phyloP scores from a whole-genome alignment of 2,329 filamentous ascomycete genomes.

The Alternaria sp. region DNA sequence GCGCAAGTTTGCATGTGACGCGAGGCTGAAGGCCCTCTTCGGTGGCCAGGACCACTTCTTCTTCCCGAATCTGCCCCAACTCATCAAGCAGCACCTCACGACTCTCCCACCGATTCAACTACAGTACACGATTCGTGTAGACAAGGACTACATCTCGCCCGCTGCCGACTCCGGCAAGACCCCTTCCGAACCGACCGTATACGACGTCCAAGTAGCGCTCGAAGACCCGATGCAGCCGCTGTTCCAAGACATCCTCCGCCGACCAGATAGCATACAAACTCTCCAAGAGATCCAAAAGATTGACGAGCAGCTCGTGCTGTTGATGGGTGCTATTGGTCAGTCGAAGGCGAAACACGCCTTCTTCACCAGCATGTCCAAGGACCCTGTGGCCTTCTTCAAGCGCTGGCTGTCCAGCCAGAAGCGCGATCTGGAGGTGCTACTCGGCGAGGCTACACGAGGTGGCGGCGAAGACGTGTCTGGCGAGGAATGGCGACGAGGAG shows the following conservation, averaged over 20 bases:
- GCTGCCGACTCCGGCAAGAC: slow-evolving; percentile 74
- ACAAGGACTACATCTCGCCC: slow-evolving; percentile 60
- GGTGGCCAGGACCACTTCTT: slow-evolving; percentile 73
- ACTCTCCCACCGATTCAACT: slow-evolving; percentile 83
- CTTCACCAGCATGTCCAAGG: slow-evolving; percentile 76
- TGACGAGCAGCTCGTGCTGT: slow-evolving; percentile 83
- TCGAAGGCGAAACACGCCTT: slow-evolving; percentile 92
- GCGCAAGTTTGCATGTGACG: slow-evolving; percentile 88
- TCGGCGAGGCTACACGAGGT: slow-evolving; percentile 76
- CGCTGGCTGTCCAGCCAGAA: slow-evolving; percentile 93
- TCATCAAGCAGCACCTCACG: slow-evolving; percentile 77
- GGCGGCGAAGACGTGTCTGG: slow-evolving; percentile 58
- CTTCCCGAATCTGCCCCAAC: slow-evolving; percentile 84
- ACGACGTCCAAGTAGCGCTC: slow-evolving; percentile 84
- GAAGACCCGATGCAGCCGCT: slow-evolving; percentile 83
- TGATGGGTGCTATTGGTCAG: slow-evolving; percentile 81
- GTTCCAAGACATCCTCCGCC: slow-evolving; percentile 55
- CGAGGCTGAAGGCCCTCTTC: slow-evolving; percentile 79
- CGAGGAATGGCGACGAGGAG: slow-evolving; percentile 74
- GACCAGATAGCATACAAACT: slow-evolving; percentile 61
- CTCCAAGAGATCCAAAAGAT: slow-evolving; percentile 77
- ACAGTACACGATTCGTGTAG: slow-evolving; percentile 91
- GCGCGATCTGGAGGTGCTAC: slow-evolving; percentile 84
- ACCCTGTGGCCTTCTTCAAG: slow-evolving; percentile 82
- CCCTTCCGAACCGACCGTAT: slow-evolving; percentile 76